phyloP scores from a whole-genome alignment of 768 basidiomycete species.

The Lactarius tabidus region DNA sequence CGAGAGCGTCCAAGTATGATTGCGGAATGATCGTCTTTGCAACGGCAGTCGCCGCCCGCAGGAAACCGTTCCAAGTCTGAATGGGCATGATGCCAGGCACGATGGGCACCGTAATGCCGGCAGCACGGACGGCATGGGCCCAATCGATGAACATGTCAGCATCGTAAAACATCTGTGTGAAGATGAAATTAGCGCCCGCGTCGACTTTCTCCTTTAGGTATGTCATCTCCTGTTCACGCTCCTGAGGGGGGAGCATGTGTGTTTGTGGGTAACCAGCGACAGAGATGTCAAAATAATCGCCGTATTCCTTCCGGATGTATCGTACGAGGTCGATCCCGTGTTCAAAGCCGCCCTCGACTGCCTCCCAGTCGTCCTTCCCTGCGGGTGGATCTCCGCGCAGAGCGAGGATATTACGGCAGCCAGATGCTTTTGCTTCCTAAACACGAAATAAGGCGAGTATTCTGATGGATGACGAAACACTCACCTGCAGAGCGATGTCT shows the following conservation, averaged over 20 bases:
- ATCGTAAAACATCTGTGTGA: slow-evolving; percentile 99
- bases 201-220: slow-evolving; percentile 91
- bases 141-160: slow-evolving; percentile 86
- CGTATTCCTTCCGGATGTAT: slow-evolving; percentile 79
- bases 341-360: slow-evolving; percentile 84
- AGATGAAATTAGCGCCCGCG: slow-evolving; percentile 87
- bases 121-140: slow-evolving; percentile 78
- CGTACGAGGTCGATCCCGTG: slow-evolving; percentile 90
- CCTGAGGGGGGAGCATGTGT: slow-evolving; percentile 65
- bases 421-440: slow-evolving; percentile 84
- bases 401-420: slow-evolving; percentile 90
- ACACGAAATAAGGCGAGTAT: slow-evolving; percentile 11
- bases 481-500: slow-evolving; percentile 80
- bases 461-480: slow-evolving; percentile 2
- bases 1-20: slow-evolving; percentile 66
- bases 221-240: slow-evolving; percentile 71
- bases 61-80: slow-evolving; percentile 95
- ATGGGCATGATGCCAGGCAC: slow-evolving; percentile 94
- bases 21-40: slow-evolving; percentile 79
- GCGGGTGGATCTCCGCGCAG: slow-evolving; percentile 89
- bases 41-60: slow-evolving; percentile 65
- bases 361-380: slow-evolving; percentile 89
- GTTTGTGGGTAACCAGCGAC: slow-evolving; percentile 91
- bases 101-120: slow-evolving; percentile 85
- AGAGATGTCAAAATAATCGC: slow-evolving; percentile 93